Evolutionary conservation across 306 rosid species (phyloP), one percentile per base, ranked within the genome.

Genomic region (Dryas octopetala): DNA sequence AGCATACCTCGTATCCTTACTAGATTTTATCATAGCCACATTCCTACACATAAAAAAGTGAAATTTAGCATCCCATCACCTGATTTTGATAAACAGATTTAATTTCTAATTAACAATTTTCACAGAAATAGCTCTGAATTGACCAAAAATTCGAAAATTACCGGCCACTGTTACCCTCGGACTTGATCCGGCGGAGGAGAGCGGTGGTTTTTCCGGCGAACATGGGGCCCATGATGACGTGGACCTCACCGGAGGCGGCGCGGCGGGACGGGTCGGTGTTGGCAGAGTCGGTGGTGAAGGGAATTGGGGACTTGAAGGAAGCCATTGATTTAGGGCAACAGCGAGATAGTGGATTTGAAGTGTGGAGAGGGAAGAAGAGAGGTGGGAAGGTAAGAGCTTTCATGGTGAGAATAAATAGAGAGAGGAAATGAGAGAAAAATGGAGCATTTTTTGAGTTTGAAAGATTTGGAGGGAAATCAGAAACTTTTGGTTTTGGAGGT

Each of bases 171-270:
- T 78, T 81, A 19, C 79, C 83, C 65, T 90, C 92, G 16, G 96
- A 83, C 74, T 90, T 84, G 76, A 95, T 83, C 14, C 97, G 97
- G 48, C 91, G 97, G 17, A 95, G 96, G 28, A 95, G 97, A 15
- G 97, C 84, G 0, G 99, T 92, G 41, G 96, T 90, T 66, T 95
- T 95, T 1, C 98, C 99, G 0, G 99, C 99, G 66, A 95, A 95
- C 99, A 92, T 95, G 46, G 97, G 99, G 0, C 99, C 98, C 65
- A 95, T 82, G 60, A 91, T 92, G 14, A 95, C 91, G 68, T 95
- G 99, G 14, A 95, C 84, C 82, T 93, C 96, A 1, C 98, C 97
- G 3, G 87, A 66, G 64, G 82, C 67, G 64, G 82, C 2, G 19
- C 69, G 80, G 12, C 15, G 9, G 52, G 78, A 8, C 0, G 86